Base-by-base conservation (phyloP, 1,284 basidiomycete genomes). In the Pseudozyma hubeiensis region DNA sequence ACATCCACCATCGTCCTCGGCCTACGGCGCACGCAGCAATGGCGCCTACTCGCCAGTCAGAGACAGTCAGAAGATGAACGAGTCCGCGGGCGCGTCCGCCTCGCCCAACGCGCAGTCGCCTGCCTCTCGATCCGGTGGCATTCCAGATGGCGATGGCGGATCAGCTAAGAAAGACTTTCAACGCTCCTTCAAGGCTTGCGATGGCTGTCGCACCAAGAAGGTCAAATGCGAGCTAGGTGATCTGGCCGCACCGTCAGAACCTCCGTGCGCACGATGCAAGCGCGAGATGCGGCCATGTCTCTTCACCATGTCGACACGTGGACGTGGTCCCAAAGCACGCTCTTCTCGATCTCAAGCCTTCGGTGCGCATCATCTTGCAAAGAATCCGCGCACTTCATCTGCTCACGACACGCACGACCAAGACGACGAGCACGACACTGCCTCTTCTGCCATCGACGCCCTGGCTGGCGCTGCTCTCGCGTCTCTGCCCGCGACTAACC, bases 181-280 rank as follows among this genome's bases (percentile, higher is more conserved):
- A 19, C 63, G 72, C 7, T 75, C 72, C 1, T 75, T 75, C 72
- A 75, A 75, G 54, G 72, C 72, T 6, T 75, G 72, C 43, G 72
- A 75, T 58, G 72, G 67, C 17, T 75, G 72, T 24, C 55, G 72
- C 16, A 64, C 57, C 14, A 75, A 75, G 40, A 75, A 75, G 56
- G 67, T 75, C 49, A 75, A 71, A 45, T 75, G 72, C 61, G 72
- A 75, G 67, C 60, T 75, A 1, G 72, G 72, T 19, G 65, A 70
- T n/a, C 64, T 75, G 5, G 67, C 68, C 0, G 67, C 72, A 11
- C 72, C 72, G 16, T 75, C 72, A 13, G 72, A 75, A 55, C 72
- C 72, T 17, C 72, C 72, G n/a, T 75, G 72, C 47, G 64, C 67
- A 29, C 59, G 72, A 19, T 75, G 72, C 61, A 70, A 64, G 56